Conservation (phyloP, 208 protist genomes). For the Porcisia hertigi region DNA sequence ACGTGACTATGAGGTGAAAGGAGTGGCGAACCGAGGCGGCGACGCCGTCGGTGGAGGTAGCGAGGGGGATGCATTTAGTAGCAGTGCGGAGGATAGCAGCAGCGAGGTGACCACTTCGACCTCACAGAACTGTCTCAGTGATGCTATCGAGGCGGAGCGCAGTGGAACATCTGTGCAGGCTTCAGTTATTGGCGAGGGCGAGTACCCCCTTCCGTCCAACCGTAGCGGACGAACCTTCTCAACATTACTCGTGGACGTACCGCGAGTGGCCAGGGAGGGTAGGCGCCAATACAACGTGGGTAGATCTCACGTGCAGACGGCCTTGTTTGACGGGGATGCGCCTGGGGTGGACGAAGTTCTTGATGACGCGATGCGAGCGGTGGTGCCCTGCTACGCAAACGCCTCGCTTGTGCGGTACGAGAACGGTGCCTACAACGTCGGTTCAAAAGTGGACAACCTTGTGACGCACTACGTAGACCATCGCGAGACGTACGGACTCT, state of each 20-base stretch:
- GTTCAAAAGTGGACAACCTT: slow-evolving; percentile 49
- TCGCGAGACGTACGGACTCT: slow-evolving; percentile 71
- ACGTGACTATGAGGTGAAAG: slow-evolving; percentile 43
- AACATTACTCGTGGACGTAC: slow-evolving; percentile 36
- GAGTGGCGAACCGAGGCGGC: background rate
- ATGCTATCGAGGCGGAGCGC: slow-evolving; percentile 28
- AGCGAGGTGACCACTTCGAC: slow-evolving; percentile 15
- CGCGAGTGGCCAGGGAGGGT: slow-evolving; percentile 54
- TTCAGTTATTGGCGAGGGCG: background rate
- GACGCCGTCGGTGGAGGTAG: slow-evolving; percentile 13
- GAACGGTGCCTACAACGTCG: slow-evolving; percentile 80
- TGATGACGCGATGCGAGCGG: slow-evolving; percentile 79
- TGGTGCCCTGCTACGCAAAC: slow-evolving; percentile 69
- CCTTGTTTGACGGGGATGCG: slow-evolving; percentile 28
- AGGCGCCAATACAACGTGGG: slow-evolving; percentile 83
- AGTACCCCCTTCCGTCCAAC: background rate
- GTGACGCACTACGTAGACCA: slow-evolving; percentile 65
- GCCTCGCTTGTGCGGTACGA: slow-evolving; percentile 69
- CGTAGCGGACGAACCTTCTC: slow-evolving; percentile 32
- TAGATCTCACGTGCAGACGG: slow-evolving; percentile 41
- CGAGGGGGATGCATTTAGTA: slow-evolving; percentile 18
- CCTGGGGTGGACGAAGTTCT: slow-evolving; percentile 77
- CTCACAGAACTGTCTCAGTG: slow-evolving; percentile 23
- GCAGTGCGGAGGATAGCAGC: slow-evolving; percentile 18
- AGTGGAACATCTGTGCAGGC: slow-evolving; percentile 11